Conservation (phyloP, 2,329 filamentous ascomycete genomes). For the Ascochyta lentis region DNA sequence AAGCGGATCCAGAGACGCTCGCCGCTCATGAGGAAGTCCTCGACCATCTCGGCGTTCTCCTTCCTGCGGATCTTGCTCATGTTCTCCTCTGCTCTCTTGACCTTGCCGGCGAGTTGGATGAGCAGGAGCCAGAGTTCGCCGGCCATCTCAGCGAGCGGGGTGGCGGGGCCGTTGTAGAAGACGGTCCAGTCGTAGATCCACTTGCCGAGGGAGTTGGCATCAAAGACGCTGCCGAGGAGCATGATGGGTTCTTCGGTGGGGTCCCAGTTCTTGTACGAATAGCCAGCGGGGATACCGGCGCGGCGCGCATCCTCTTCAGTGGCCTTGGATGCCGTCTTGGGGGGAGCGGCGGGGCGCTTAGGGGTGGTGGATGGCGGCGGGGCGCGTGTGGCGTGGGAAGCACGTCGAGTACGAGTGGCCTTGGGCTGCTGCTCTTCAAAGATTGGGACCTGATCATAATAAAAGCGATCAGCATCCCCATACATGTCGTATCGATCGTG, state of each 20-base stretch:
- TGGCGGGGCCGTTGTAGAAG: slow-evolving; percentile 80
- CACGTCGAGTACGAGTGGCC: slow-evolving; percentile 59
- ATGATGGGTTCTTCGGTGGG: slow-evolving; percentile 92
- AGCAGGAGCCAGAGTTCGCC: slow-evolving; percentile 95
- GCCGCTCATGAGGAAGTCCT: slow-evolving; percentile 89
- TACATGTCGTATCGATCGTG: slow-evolving; percentile 62
- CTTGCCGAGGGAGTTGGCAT: slow-evolving; percentile 95
- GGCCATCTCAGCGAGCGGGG: slow-evolving; percentile 86
- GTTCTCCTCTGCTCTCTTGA: slow-evolving; percentile 86
- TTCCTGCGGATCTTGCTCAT: slow-evolving; percentile 73
- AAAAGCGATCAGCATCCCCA: slow-evolving; percentile 62
- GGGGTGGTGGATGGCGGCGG: slow-evolving; percentile 43
- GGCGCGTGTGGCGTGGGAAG: slow-evolving; percentile 60
- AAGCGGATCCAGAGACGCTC: slow-evolving; percentile 87
- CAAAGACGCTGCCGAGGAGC: slow-evolving; percentile 92
- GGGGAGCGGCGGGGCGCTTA: slow-evolving; percentile 41
- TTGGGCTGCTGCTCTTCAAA: slow-evolving; percentile 53
- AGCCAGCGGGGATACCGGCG: slow-evolving; percentile 81
- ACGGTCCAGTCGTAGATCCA: slow-evolving; percentile 99
- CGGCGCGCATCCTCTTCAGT: slow-evolving; percentile 70
- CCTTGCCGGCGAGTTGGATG: slow-evolving; percentile 91
- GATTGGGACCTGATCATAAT: slow-evolving; percentile 57
- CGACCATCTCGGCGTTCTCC: slow-evolving; percentile 80
- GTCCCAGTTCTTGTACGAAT: slow-evolving; percentile 98
- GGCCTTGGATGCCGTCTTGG: slow-evolving; percentile 55